Evolutionary conservation across 2,329 filamentous ascomycete species (phyloP).

Genomic region (Penicillium polonicum): DNA sequence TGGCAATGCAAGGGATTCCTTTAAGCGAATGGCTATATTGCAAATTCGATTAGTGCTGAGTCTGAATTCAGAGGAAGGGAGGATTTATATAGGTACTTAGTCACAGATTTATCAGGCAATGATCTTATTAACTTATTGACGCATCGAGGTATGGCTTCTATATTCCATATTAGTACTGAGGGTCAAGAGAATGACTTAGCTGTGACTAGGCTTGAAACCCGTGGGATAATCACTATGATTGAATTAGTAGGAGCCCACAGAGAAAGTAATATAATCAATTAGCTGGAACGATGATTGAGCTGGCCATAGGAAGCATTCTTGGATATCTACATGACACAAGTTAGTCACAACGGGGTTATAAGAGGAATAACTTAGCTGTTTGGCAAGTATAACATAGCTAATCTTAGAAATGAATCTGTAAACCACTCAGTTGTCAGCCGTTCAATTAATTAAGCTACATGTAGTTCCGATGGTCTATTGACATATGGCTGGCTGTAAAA

Average conservation of each 20-base stretch:
- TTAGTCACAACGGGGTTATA: background rate
- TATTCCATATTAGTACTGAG: background rate
- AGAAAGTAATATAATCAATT: too few relatives aligned
- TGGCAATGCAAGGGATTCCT: background rate
- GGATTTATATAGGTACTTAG: background rate
- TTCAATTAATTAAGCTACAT: background rate
- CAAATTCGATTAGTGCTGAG: background rate
- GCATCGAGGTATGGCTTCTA: background rate
- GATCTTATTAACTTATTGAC: background rate
- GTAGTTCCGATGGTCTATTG: background rate
- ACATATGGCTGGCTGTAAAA: background rate
- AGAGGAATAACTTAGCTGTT: background rate
- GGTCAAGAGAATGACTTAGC: background rate
- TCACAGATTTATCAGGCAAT: background rate
- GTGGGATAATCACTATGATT: too few relatives aligned
- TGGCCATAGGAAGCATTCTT: too few relatives aligned
- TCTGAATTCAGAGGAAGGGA: background rate
- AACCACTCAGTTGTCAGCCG: too few relatives aligned
- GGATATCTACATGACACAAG: too few relatives aligned
- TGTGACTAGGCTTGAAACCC: too few relatives aligned
- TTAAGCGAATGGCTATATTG: background rate
- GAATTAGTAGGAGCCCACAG: too few relatives aligned
- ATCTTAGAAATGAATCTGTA: too few relatives aligned
- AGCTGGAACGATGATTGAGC: too few relatives aligned
- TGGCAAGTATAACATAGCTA: background rate